A percentile compares a stretch with the other conserved stretches of the same genome.
Conservation (phyloP, 2,329 filamentous ascomycete species). For the Fusarium sp. region DNA sequence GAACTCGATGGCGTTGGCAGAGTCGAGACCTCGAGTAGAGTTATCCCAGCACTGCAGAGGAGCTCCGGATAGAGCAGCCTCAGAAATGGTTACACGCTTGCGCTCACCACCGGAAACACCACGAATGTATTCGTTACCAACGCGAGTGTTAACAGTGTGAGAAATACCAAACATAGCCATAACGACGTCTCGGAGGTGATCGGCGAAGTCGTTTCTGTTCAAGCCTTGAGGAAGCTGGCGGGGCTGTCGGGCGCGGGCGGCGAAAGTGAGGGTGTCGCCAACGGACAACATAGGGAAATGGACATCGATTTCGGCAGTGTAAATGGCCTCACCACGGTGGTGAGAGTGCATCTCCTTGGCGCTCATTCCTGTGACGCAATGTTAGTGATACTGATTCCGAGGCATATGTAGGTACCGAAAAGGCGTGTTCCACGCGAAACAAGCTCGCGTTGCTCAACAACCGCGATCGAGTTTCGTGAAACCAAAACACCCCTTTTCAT, state of each 20-base stretch:
- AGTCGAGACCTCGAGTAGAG: constrained; percentile 79
- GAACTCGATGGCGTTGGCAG: constrained; percentile 81
- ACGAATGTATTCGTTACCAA: constrained; percentile 80
- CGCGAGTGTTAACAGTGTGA: constrained; percentile 78
- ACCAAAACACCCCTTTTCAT: neutral
- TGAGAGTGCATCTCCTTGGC: constrained; percentile 80
- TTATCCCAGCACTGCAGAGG: constrained; percentile 78
- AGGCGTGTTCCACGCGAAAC: constrained; percentile 20
- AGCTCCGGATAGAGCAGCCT: constrained; percentile 69
- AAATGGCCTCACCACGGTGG: constrained; percentile 88
- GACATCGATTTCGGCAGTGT: constrained; percentile 85
- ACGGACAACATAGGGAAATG: constrained; percentile 83
- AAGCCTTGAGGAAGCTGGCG: constrained; percentile 70
- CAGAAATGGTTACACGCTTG: constrained; percentile 73
- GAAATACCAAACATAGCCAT: constrained; percentile 82
- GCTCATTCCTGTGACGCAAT: constrained; percentile 63
- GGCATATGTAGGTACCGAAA: constrained; percentile 6
- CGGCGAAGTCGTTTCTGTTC: constrained; percentile 64
- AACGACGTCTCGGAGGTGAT: constrained; percentile 75
- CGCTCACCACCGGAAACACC: constrained; percentile 81
- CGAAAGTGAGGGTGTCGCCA: constrained; percentile 83
- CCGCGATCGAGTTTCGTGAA: constrained; percentile 11
- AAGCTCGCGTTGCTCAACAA: constrained; percentile 11
- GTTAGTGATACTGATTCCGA: constrained; percentile 25
- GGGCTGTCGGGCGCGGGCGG: constrained; percentile 76